Percentiles rank a stretch among this genome's conserved stretches.
Conservation (phyloP, 1,139 yeast genomes). For the Debaryomycetaceae sp. region DNA sequence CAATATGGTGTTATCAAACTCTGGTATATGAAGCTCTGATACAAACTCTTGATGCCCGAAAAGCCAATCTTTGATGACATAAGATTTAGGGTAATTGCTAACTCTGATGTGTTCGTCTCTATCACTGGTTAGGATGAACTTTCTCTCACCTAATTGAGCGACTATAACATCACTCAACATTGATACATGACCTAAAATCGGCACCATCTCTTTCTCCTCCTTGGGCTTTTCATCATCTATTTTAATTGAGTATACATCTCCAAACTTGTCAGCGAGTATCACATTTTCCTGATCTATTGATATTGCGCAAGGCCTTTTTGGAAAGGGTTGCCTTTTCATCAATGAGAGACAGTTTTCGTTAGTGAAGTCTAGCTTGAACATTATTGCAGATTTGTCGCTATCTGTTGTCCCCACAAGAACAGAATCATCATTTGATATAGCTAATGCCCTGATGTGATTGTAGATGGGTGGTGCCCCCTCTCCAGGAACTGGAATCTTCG, state of each 20-base stretch:
- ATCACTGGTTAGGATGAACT: conserved; percentile 75
- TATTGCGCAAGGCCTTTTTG: conserved; percentile 87
- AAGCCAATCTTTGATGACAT: conserved; percentile 73
- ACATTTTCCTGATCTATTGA: conserved; percentile 50
- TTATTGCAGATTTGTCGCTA: conserved; percentile 76
- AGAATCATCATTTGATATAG: conserved; percentile 46
- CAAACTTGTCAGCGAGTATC: conserved; percentile 92
- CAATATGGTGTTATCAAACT: conserved; percentile 43
- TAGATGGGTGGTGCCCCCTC: conserved; percentile 64
- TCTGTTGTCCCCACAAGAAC: conserved; percentile 71
- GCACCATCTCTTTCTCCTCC: conserved; percentile 47
- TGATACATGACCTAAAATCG: conserved; percentile 92
- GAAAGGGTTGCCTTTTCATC: conserved; percentile 69
- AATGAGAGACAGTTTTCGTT: conserved; percentile 41
- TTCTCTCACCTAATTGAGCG: conserved; percentile 42
- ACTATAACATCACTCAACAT: conserved; percentile 76
- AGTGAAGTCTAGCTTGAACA: conserved; percentile 44
- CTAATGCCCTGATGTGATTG: conserved; percentile 63
- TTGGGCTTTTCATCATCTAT: conserved; percentile 27
- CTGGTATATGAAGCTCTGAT: conserved; percentile 55
- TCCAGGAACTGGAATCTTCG: conserved; percentile 61
- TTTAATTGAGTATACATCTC: conserved; percentile 76
- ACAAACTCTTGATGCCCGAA: conserved; percentile 88
- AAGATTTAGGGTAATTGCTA: conserved; percentile 77
- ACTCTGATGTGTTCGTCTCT: conserved; percentile 95